phyloP scores from a whole-genome alignment of 495 filamentous ascomycete genomes.

The Lasiosphaeria ovina region DNA sequence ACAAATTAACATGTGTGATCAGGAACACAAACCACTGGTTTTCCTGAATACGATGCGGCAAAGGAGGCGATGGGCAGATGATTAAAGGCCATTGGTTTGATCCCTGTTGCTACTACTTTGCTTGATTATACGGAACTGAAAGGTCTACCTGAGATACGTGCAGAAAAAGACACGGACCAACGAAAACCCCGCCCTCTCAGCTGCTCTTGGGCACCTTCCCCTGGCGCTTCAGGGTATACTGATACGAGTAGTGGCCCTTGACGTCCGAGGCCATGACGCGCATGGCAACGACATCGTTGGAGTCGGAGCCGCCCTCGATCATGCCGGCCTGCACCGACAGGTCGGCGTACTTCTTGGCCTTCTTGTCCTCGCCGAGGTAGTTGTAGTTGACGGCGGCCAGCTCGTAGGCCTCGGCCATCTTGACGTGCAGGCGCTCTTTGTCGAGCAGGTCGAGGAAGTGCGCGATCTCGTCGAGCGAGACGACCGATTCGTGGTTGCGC shows the following conservation, averaged over 20 bases:
- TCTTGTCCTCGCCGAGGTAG: constrained; percentile 25
- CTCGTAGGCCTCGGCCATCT: constrained; percentile 34
- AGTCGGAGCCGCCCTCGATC: constrained; percentile 27
- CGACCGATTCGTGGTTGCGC: constrained; percentile 27
- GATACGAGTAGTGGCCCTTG: constrained; percentile 24
- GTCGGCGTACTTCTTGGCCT: constrained; percentile 29
- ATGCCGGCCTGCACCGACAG: constrained; percentile 30
- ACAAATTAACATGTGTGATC: too few relatives aligned
- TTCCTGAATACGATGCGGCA: too few relatives aligned
- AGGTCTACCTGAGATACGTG: too few relatives aligned
- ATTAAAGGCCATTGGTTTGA: too few relatives aligned
- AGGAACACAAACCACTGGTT: too few relatives aligned
- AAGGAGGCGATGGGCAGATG: too few relatives aligned
- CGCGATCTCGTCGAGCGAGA: constrained; percentile 31
- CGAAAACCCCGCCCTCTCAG: too few relatives aligned
- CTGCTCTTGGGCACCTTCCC: constrained; percentile 1
- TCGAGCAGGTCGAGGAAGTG: constrained; percentile 27
- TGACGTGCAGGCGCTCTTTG: constrained; percentile 28
- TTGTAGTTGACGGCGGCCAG: constrained; percentile 42
- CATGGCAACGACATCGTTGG: constrained; percentile 26
- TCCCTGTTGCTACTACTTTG: too few relatives aligned
- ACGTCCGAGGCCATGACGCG: constrained; percentile 22
- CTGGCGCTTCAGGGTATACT: constrained; percentile 18
- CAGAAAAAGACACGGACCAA: too few relatives aligned
- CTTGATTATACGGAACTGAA: too few relatives aligned